Percentiles rank a stretch among this genome's conserved stretches.
These are phyloP conservation scores for Zygoascus biomembranicola DNA, from an alignment of 805 yeast genomes.

Conservation along the genomic window DNA sequence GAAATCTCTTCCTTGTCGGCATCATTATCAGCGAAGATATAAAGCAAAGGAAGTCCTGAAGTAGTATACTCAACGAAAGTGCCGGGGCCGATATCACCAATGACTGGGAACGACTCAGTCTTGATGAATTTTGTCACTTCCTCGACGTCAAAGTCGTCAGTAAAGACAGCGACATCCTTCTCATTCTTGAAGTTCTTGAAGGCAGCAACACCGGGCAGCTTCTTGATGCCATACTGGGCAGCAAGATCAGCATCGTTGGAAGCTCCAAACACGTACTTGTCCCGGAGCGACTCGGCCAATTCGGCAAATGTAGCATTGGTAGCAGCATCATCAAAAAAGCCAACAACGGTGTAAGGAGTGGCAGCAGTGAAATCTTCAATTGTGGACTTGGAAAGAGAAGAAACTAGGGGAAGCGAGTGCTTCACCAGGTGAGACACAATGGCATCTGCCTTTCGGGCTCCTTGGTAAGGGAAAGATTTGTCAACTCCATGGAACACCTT, in stretches of 20 bases:
- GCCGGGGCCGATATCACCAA: slow-evolving; percentile 79
- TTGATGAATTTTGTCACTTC: slow-evolving; percentile 42
- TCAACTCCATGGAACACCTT: slow-evolving; percentile 48
- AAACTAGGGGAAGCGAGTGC: slow-evolving; percentile 72
- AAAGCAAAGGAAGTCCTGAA: slow-evolving; percentile 71
- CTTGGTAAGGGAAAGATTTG: slow-evolving; percentile 54
- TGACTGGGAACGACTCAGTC: slow-evolving; percentile 66
- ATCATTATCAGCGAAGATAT: slow-evolving; percentile 69
- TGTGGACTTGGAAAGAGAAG: slow-evolving; percentile 39
- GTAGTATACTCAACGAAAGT: slow-evolving; percentile 70
- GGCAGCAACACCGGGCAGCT: slow-evolving; percentile 42
- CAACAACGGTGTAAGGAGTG: slow-evolving; percentile 35
- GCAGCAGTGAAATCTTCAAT: slow-evolving; percentile 43
- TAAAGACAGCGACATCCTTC: slow-evolving; percentile 25
- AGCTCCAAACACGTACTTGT: slow-evolving; percentile 52
- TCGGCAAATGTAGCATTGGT: slow-evolving; percentile 50
- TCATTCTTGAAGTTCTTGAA: slow-evolving; percentile 31
- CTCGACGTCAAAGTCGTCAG: slow-evolving; percentile 27
- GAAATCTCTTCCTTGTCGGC: slow-evolving; percentile 56
- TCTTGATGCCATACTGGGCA: slow-evolving; percentile 31
- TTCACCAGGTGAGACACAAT: slow-evolving; percentile 73
- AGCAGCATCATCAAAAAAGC: slow-evolving; percentile 45
- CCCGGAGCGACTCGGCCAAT: slow-evolving; percentile 59
- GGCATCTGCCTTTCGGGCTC: slow-evolving; percentile 75
- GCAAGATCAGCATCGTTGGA: slow-evolving; percentile 35